Conservation (phyloP, 2,329 filamentous ascomycete species). For the Xylariales sp. region DNA sequence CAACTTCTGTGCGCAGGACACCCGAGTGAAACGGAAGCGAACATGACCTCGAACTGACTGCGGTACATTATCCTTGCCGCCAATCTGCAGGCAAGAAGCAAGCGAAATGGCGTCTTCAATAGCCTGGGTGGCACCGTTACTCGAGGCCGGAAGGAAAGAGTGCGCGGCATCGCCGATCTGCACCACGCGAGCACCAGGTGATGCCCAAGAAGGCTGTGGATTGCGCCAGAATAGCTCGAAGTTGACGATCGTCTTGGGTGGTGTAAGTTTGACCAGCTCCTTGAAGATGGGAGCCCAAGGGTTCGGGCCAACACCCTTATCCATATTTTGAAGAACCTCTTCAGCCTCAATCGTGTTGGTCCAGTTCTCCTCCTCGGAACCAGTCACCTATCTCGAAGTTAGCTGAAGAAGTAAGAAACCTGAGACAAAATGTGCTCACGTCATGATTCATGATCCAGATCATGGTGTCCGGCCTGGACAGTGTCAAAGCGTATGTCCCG, state of each 20-base stretch:
- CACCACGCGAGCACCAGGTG: constrained; percentile 28
- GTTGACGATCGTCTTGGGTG: constrained; percentile 29
- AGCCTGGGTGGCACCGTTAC: constrained; percentile 37
- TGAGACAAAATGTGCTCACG: too few species aligned
- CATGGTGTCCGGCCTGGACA: constrained; percentile 28
- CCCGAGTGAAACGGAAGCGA: constrained; percentile 31
- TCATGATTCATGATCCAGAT: constrained; percentile 36
- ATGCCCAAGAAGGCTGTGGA: constrained; percentile 33
- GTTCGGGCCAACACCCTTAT: constrained; percentile 24
- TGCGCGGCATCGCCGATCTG: constrained; percentile 37
- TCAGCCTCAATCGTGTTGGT: constrained; percentile 29
- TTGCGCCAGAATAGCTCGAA: constrained; percentile 38
- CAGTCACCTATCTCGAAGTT: constrained; percentile 20
- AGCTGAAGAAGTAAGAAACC: too few species aligned
- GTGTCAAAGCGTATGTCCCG: constrained; percentile 34
- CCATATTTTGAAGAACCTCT: constrained; percentile 33
- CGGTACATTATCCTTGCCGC: constrained; percentile 25
- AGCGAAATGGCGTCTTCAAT: constrained; percentile 37
- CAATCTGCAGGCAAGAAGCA: constrained; percentile 31
- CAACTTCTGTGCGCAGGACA: constrained; percentile 32
- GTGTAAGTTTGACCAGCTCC: constrained; percentile 28
- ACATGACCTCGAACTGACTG: constrained; percentile 30
- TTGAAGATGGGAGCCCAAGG: constrained; percentile 31
- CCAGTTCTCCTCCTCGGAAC: constrained; percentile 33
- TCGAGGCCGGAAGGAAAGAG: constrained; percentile 35